Evolutionary conservation across 371 early-diverging fungal species (phyloP).

Genomic region (Rhizopus arrhizus): DNA sequence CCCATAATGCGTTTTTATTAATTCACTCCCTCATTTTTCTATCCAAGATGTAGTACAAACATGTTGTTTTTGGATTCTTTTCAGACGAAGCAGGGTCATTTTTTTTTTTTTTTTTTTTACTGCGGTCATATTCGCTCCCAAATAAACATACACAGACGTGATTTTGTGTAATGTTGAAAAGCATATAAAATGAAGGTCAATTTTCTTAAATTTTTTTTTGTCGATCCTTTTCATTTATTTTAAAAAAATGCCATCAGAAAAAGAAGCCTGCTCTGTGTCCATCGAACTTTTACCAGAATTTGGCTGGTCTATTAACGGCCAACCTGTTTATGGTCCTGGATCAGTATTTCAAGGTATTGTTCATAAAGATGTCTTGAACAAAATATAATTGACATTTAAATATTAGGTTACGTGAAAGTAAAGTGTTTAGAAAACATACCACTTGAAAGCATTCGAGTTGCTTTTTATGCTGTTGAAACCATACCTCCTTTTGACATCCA

Average conservation of each 20-base stretch:
- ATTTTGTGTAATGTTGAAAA: background rate
- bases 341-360: conserved; percentile 33
- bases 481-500: conserved; percentile 17
- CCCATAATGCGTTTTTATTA: too few species aligned
- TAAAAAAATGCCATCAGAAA: background rate
- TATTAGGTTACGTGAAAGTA: conserved; percentile 17
- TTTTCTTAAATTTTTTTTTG: background rate
- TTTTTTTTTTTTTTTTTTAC: too few species aligned
- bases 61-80: too few species aligned
- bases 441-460: conserved; percentile 18
- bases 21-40: too few species aligned
- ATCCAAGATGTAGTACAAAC: too few species aligned
- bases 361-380: background rate
- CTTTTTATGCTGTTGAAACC: conserved; percentile 21
- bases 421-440: background rate
- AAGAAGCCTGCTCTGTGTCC: conserved; percentile 12
- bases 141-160: background rate
- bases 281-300: conserved; percentile 28
- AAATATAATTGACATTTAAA: background rate
- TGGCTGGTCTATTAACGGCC: conserved; percentile 27
- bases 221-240: conserved; percentile 4
- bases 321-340: conserved; percentile 28
- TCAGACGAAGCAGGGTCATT: too few species aligned
- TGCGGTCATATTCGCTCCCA: background rate
- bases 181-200: background rate